Evolutionary conservation across 2,329 filamentous ascomycete genomes (phyloP), one percentile per base, ranked within the genome.

Genomic region (Gremmenia infestans): DNA sequence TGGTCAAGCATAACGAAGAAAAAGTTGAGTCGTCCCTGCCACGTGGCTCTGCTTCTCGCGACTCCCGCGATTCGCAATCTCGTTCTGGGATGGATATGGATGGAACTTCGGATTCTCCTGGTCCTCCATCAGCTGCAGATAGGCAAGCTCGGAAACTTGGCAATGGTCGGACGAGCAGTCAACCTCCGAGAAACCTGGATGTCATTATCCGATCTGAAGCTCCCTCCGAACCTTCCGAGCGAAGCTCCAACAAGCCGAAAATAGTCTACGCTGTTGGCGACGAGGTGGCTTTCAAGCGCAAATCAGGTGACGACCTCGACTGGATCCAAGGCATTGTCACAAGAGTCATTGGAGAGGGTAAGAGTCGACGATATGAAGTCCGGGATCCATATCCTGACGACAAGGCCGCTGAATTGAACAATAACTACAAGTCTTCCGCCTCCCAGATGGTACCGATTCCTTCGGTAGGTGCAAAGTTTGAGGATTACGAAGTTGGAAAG

Each of bases 301-400:
- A 85, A 65, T 67, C 73, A 7, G 75, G 60, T 19, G 78, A 76
- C 69, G 81, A 70, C 67, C 75, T 72, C 3, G 85, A 88, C 63
- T 88, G 85, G 78, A 92, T 92, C 54, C 81, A 92, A 48, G 89
- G 89, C 50, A 87, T 88, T 57, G 89, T 93, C 51, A 87, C 88
- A 58, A 82, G 83, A 52, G 86, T 93, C 14, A 79, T 84, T 52
- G 88, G 88, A 14, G 88, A 92, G 58, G 87, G 87, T 53, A 91
- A 91, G 70, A 87, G 84, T 67, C 80, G 88, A 66, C 82, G 87
- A 46, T 92, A 92, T 73, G 87, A 88, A 70, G 88, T 92, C 23
- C 83, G 91, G 64, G 89, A 93, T 66, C 86, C 88, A 32, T 88
- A 91, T 67, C 87, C 88, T 1, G 89, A 91, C 65, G 85, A 84